Base-by-base conservation (phyloP, 106 monocot species). In the Dactylorhiza incarnata region DNA sequence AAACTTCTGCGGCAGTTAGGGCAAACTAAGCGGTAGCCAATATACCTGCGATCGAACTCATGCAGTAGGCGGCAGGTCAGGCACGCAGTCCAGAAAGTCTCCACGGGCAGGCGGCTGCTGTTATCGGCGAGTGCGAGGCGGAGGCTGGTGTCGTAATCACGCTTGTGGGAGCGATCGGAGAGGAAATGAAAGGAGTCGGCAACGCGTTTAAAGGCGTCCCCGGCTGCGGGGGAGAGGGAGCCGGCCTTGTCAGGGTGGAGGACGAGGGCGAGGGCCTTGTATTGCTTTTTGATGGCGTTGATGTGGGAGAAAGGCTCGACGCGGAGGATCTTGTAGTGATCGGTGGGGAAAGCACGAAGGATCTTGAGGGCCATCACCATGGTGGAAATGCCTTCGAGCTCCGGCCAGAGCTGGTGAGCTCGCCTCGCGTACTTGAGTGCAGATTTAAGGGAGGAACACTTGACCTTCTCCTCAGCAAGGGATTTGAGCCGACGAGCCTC, bases 81-180 rank as follows among this genome's bases (percentile, higher is more conserved):
- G 73, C 96, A 93, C 17, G 91, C 82, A 10, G 96, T 93, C 89
- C 93, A 93, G 81, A 96, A 93, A 15, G 90, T 87, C 52, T 76
- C 74, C n/a, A 74, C 69, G 4, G 62, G 13, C 67, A 4, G 53
- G 11, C 50, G 24, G n/a, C 47, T 15, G 17, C 53, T 54, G 24
- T 49, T 56, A 9, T 54, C 68, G 0, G 53, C 29, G 23, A 72
- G 75, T 7, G 59, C 53, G 48, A 72, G 43, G 50, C 80, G 76
- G 46, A 85, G 80, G 59, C 77, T 71, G 53, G 75, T 54, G 82
- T 93, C 93, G 72, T 84, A 78, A 6, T 78, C 72, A 55, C 65
- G 62, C 77, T 84, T 87, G 56, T 68, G 54, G 73, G 70, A 8
- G 10, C 78, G 76, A 52, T 96, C 88, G 53, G 94, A 85, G 22